Evolutionary conservation across 2,329 filamentous ascomycete species (phyloP).

Genomic region (Claviceps spartinae): DNA sequence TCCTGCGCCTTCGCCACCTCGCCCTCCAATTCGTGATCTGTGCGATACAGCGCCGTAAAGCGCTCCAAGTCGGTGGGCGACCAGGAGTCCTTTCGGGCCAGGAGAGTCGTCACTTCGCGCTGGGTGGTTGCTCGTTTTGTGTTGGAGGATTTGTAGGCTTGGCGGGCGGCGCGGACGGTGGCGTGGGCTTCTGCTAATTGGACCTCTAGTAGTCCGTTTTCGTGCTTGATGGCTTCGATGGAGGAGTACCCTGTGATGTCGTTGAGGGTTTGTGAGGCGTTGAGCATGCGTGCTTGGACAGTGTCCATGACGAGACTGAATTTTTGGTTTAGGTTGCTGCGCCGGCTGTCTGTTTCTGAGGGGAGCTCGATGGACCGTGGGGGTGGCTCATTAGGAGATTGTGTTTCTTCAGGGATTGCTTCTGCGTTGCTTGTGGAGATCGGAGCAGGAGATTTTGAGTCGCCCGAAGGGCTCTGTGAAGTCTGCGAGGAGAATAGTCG

Average conservation of each 20-base stretch:
- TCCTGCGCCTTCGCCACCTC: slow-evolving; percentile 61
- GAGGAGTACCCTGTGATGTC: slow-evolving; percentile 87
- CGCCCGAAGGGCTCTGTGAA: slow-evolving; percentile 8
- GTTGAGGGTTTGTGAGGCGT: slow-evolving; percentile 79
- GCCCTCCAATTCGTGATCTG: slow-evolving; percentile 86
- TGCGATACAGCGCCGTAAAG: slow-evolving; percentile 84
- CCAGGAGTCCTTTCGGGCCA: slow-evolving; percentile 92
- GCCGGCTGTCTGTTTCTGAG: slow-evolving; percentile 19
- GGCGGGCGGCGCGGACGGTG: slow-evolving; percentile 57
- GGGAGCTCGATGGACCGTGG: slow-evolving; percentile 15
- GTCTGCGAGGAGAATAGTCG: slow-evolving; percentile 16
- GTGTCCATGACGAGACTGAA: slow-evolving; percentile 62
- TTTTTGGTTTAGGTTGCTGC: slow-evolving; percentile 19
- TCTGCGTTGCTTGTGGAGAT: not conserved
- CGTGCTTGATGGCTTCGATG: slow-evolving; percentile 72
- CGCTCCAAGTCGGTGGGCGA: slow-evolving; percentile 75
- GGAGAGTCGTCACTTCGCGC: slow-evolving; percentile 85
- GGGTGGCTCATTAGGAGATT: not conserved
- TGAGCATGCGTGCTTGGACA: slow-evolving; percentile 70
- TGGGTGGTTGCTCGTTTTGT: slow-evolving; percentile 75
- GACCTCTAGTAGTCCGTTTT: slow-evolving; percentile 56
- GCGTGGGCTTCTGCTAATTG: slow-evolving; percentile 45
- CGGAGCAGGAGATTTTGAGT: not conserved
- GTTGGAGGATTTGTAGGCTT: slow-evolving; percentile 71
- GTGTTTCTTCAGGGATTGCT: not conserved